A percentile compares a stretch with the other conserved stretches of the same genome.
These are phyloP conservation scores for Rhododendron vialii DNA, from an alignment of 148 eudicot genomes.

Conservation along the genomic window DNA sequence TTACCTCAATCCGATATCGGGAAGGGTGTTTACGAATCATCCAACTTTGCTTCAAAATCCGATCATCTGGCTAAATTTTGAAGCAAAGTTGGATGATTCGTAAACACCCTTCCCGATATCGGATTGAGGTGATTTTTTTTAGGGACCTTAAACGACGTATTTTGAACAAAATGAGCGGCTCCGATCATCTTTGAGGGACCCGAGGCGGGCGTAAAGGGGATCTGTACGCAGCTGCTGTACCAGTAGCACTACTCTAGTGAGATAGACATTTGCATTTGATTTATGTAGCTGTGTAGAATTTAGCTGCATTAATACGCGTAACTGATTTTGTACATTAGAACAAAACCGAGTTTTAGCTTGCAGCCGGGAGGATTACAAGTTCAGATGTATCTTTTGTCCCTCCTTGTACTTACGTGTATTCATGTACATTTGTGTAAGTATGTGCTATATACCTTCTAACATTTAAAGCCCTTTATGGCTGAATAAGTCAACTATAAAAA, in stretches of 20 bases:
- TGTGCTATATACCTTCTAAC: background rate
- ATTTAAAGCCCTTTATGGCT: background rate
- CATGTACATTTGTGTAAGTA: background rate
- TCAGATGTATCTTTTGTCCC: background rate
- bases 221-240: too few species aligned
- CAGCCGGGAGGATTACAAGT: background rate
- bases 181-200: too few species aligned
- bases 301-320: background rate
- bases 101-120: too few species aligned
- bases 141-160: too few species aligned
- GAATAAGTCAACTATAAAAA: background rate
- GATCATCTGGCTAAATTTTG: too few species aligned
- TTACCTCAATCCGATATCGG: too few species aligned
- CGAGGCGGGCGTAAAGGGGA: too few species aligned
- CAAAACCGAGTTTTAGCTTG: background rate
- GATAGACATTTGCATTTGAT: background rate
- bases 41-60: too few species aligned
- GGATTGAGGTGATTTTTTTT: too few species aligned
- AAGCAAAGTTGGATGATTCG: too few species aligned
- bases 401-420: background rate
- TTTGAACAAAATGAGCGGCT: too few species aligned
- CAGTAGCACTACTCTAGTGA: background rate
- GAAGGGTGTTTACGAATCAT: too few species aligned
- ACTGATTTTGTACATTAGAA: background rate
- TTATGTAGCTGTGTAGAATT: background rate